phyloP scores from a whole-genome alignment of 2,329 filamentous ascomycete genomes.

The Colletotrichum kahawae region DNA sequence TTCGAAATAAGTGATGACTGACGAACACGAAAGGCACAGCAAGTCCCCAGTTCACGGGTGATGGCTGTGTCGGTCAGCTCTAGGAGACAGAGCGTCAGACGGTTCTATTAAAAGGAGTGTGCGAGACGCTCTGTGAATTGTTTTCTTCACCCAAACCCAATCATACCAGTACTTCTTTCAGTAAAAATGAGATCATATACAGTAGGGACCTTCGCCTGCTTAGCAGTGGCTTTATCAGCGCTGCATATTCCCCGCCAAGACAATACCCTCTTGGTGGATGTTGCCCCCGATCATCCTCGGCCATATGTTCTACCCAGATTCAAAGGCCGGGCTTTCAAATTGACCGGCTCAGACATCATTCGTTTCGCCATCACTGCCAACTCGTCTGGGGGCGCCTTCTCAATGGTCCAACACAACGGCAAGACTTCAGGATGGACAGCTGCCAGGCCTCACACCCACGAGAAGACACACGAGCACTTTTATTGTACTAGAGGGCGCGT shows the following conservation, averaged over 20 bases:
- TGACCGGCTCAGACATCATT: constrained; percentile 15
- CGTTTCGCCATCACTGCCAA: constrained; percentile 43
- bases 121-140: not conserved
- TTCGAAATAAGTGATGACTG: not conserved
- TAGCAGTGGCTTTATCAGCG: not conserved
- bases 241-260: not conserved
- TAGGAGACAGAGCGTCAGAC: fast-evolving
- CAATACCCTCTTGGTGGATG: constrained; percentile 18
- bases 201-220: not conserved
- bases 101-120: not conserved
- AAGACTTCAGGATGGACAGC: constrained; percentile 39
- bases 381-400: constrained; percentile 48
- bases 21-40: not conserved
- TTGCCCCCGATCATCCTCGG: constrained; percentile 24
- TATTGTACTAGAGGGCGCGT: constrained; percentile 47
- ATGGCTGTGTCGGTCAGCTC: not conserved
- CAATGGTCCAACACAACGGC: constrained; percentile 46
- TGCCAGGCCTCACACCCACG: constrained; percentile 47
- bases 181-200: not conserved
- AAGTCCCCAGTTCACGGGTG: not conserved
- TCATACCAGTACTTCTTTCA: not conserved
- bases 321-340: constrained; percentile 24
- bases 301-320: constrained; percentile 29
- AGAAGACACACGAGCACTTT: constrained; percentile 50
- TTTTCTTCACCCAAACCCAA: not conserved